Evolutionary conservation across 2,329 filamentous ascomycete species (phyloP).

Genomic region (Exophiala phaeomuriformis): DNA sequence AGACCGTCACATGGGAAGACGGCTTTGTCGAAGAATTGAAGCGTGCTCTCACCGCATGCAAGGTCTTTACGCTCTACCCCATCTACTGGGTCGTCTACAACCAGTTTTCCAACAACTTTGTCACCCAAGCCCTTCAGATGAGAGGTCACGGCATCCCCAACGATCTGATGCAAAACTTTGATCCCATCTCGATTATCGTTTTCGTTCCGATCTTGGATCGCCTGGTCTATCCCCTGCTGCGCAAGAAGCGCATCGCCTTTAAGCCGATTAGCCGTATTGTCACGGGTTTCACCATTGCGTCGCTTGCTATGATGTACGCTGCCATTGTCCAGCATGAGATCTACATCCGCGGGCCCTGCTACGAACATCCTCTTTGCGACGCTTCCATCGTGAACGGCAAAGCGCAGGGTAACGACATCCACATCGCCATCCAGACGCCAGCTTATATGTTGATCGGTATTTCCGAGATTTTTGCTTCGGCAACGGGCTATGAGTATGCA

Average conservation of each 20-base stretch:
- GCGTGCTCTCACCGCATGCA: constrained; percentile 62
- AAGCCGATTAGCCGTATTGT: constrained; percentile 50
- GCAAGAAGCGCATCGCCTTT: constrained; percentile 43
- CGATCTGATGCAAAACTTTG: constrained; percentile 50
- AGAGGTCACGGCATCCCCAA: constrained; percentile 47
- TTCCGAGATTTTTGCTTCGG: constrained; percentile 34
- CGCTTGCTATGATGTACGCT: constrained; percentile 44
- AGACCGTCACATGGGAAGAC: constrained; percentile 75
- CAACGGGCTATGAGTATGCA: constrained; percentile 65
- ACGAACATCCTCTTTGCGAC: constrained; percentile 46
- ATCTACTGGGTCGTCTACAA: constrained; percentile 52
- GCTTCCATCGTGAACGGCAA: constrained; percentile 58
- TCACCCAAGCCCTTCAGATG: constrained; percentile 46
- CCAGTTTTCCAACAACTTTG: constrained; percentile 50
- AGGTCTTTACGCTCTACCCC: constrained; percentile 58
- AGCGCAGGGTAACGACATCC: constrained; percentile 20
- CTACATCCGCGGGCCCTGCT: constrained; percentile 58
- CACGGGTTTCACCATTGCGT: constrained; percentile 44
- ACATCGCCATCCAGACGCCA: constrained; percentile 10
- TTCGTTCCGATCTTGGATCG: constrained; percentile 50
- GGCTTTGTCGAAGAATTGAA: constrained; percentile 73
- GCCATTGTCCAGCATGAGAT: constrained; percentile 45
- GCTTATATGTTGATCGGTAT: constrained; percentile 28
- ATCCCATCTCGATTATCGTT: constrained; percentile 48
- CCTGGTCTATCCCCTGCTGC: constrained; percentile 46